Conservation (phyloP, 106 monocot genomes). For the Acorus calamus region DNA sequence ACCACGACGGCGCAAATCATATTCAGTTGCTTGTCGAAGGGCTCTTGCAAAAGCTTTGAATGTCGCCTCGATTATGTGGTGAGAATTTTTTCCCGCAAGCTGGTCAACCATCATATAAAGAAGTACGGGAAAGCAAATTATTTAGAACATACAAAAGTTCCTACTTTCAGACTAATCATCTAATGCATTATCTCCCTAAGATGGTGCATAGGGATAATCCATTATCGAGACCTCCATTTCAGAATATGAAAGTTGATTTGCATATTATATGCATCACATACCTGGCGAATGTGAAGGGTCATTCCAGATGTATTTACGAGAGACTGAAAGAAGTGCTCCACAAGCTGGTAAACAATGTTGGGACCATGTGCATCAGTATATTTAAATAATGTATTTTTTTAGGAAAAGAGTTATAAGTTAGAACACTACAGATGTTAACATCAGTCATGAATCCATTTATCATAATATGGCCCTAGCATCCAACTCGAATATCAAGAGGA, state of each 20-base stretch:
- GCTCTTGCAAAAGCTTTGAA: constrained; percentile 98
- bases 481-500: too few relatives aligned
- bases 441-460: too few relatives aligned
- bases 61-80: constrained; percentile 96
- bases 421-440: too few relatives aligned
- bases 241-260: not conserved
- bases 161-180: not conserved
- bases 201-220: not conserved
- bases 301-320: constrained; percentile 92
- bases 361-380: too few relatives aligned
- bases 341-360: constrained; percentile 36
- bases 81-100: constrained; percentile 81
- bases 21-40: constrained; percentile 86
- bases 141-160: not conserved
- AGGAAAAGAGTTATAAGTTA: too few relatives aligned
- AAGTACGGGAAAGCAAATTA: not conserved
- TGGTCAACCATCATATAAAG: constrained; percentile 8
- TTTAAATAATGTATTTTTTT: too few relatives aligned
- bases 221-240: not conserved
- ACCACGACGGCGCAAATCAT: constrained; percentile 61
- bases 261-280: constrained; percentile 1
- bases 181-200: not conserved
- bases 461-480: too few relatives aligned
- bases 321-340: constrained; percentile 97
- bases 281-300: constrained; percentile 94